Conservation (phyloP, 805 yeast genomes). For the Saturnispora mendoncae region DNA sequence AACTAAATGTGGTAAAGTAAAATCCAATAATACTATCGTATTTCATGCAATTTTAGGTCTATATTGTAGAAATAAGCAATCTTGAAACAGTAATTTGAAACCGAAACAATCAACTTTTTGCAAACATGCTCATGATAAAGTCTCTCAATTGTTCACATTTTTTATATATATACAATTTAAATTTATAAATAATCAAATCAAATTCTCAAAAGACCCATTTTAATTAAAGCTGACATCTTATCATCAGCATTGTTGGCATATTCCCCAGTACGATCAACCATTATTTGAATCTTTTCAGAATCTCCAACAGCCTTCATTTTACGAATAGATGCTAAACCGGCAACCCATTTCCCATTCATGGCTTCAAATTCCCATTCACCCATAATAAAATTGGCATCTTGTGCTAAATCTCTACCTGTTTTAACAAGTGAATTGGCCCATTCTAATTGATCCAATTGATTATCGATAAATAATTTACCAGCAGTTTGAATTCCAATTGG, state of each 20-base stretch:
- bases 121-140: too few species aligned
- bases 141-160: too few species aligned
- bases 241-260: constrained; percentile 12
- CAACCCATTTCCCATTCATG: constrained; percentile 13
- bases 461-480: constrained; percentile 22
- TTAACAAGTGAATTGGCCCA: constrained; percentile 5
- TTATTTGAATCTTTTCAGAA: constrained; percentile 1
- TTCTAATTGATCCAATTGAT: constrained; percentile 33
- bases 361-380: constrained; percentile 13
- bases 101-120: too few species aligned
- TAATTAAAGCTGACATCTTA: constrained; percentile 10
- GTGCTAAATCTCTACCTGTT: constrained; percentile 5
- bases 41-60: too few species aligned
- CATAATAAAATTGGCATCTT: constrained; percentile 9
- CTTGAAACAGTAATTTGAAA: too few species aligned
- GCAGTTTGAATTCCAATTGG: constrained; percentile 43
- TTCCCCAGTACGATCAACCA: constrained; percentile 6
- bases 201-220: constrained; percentile 14
- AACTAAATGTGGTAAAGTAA: too few species aligned
- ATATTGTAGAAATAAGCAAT: too few species aligned
- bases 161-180: too few species aligned
- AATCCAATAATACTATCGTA: too few species aligned
- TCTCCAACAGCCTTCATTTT: constrained; percentile 12
- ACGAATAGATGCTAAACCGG: constrained; percentile 11
- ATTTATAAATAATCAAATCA: too few species aligned